Conservation (phyloP, 176 grass and related monocot genomes). For the Melocanna baccifera region DNA sequence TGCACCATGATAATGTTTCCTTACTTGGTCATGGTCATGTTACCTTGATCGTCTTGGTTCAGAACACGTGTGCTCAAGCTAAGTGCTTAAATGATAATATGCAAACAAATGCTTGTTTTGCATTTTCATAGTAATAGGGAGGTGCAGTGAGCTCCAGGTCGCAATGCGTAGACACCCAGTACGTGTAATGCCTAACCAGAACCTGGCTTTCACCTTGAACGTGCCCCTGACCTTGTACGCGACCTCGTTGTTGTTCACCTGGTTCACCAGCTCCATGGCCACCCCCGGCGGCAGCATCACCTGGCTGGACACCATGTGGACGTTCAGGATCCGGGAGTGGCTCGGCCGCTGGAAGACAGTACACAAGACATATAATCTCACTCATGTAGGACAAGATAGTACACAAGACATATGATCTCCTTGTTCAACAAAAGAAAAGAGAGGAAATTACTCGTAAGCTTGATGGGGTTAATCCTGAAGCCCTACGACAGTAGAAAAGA, state of each 20-base stretch:
- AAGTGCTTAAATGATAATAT: slow-evolving; percentile 7
- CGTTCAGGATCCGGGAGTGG: slow-evolving; percentile 47
- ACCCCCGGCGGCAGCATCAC: slow-evolving; percentile 66
- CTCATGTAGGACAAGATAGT: too few species aligned
- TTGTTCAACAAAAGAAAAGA: too few species aligned
- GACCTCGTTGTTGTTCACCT: slow-evolving; percentile 71
- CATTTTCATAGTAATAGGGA: slow-evolving; percentile 27
- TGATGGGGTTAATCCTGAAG: too few species aligned
- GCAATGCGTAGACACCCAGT: slow-evolving; percentile 61
- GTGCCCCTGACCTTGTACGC: slow-evolving; percentile 56
- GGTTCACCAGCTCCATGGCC: slow-evolving; percentile 55
- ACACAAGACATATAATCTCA: too few species aligned
- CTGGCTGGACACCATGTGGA: slow-evolving; percentile 84
- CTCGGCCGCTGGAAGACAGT: slow-evolving; percentile 45
- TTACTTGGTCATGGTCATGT: not conserved
- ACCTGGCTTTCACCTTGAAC: slow-evolving; percentile 71
- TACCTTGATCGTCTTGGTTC: not conserved
- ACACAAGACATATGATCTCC: too few species aligned
- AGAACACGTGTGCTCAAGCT: not conserved
- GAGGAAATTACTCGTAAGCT: too few species aligned
- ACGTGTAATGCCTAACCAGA: slow-evolving; percentile 62
- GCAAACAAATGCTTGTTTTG: slow-evolving; percentile 1
- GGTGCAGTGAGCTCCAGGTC: slow-evolving; percentile 76
- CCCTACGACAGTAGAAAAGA: too few species aligned
- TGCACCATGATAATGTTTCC: not conserved